Conservation (phyloP, 768 basidiomycete genomes). For the Austroboletus eburneus region DNA sequence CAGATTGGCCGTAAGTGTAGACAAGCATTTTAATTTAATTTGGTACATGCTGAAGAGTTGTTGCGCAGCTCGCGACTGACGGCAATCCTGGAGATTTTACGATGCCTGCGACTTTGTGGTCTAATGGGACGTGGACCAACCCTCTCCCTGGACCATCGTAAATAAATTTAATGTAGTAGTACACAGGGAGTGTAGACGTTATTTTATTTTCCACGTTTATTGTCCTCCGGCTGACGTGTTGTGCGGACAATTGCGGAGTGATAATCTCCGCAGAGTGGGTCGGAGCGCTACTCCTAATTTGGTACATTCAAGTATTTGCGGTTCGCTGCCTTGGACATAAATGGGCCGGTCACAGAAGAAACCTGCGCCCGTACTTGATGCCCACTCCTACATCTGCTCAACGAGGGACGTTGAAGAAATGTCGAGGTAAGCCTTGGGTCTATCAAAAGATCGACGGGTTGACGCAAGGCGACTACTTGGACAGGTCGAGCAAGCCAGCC, state of each 20-base stretch:
- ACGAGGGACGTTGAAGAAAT: slow-evolving; percentile 18
- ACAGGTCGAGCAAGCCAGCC: slow-evolving; percentile 24
- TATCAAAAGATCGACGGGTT: background rate
- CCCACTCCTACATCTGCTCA: slow-evolving; percentile 18
- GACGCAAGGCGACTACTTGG: slow-evolving; percentile 10
- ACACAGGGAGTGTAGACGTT: too few species aligned
- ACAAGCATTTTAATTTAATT: background rate
- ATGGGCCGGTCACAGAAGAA: slow-evolving; percentile 10
- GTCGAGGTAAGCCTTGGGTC: slow-evolving; percentile 22
- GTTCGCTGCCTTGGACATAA: slow-evolving; percentile 18
- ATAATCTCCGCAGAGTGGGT: background rate
- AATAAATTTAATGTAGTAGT: background rate
- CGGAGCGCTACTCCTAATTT: slow-evolving; percentile 2
- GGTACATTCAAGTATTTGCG: slow-evolving; percentile 3
- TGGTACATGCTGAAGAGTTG: slow-evolving; percentile 2
- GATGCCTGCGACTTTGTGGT: slow-evolving; percentile 68
- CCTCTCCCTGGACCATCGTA: slow-evolving; percentile 63
- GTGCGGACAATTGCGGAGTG: background rate
- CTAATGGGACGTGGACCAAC: slow-evolving; percentile 80
- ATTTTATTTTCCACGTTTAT: too few species aligned
- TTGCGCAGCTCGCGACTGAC: slow-evolving; percentile 43
- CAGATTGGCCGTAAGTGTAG: slow-evolving; percentile 61
- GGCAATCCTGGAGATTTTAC: slow-evolving; percentile 70
- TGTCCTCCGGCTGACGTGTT: too few species aligned
- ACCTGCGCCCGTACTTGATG: slow-evolving; percentile 17